Percentiles rank a stretch among this genome's conserved stretches.
phyloP scores from a whole-genome alignment of 1,139 yeast genomes.

The Citeromyces siamensis region DNA sequence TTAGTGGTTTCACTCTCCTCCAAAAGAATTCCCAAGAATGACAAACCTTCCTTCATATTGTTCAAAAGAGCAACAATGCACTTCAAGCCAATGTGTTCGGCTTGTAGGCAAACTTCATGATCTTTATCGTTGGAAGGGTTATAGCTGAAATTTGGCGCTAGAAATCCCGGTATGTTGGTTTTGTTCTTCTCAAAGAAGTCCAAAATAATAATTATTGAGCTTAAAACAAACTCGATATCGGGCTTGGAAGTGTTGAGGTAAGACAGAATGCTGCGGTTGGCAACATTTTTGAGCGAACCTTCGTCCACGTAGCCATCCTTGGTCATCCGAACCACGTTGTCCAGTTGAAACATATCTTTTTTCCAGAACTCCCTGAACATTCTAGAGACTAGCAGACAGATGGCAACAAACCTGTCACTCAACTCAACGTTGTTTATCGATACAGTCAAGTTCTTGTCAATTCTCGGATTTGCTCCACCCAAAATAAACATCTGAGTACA shows the following conservation, averaged over 20 bases:
- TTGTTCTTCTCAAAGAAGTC: slow-evolving; percentile 47
- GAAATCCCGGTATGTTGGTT: slow-evolving; percentile 50
- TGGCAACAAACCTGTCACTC: slow-evolving; percentile 88
- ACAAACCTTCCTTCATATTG: slow-evolving; percentile 80
- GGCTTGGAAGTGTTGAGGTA: slow-evolving; percentile 36
- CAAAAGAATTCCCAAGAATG: slow-evolving; percentile 70
- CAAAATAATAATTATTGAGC: slow-evolving; percentile 51
- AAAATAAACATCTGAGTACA: slow-evolving; percentile 41
- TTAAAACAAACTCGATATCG: slow-evolving; percentile 53
- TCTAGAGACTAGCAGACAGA: slow-evolving; percentile 71
- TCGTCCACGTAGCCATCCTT: slow-evolving; percentile 22
- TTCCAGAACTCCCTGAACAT: slow-evolving; percentile 74
- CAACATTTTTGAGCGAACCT: slow-evolving; percentile 32
- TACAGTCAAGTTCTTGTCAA: slow-evolving; percentile 23
- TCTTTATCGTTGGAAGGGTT: slow-evolving; percentile 22
- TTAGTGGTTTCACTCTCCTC: slow-evolving; percentile 43
- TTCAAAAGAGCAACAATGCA: slow-evolving; percentile 65
- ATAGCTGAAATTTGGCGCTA: slow-evolving; percentile 22
- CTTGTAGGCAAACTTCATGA: slow-evolving; percentile 66
- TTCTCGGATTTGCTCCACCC: slow-evolving; percentile 41
- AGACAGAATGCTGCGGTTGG: slow-evolving; percentile 23
- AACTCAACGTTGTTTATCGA: slow-evolving; percentile 64
- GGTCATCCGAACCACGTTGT: slow-evolving; percentile 29
- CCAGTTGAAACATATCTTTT: slow-evolving; percentile 46
- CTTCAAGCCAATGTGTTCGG: slow-evolving; percentile 83